Evolutionary conservation across 257 asterid genomes (phyloP), one percentile per base, ranked within the genome.

Genomic region (Fraxinus pennsylvanica): DNA sequence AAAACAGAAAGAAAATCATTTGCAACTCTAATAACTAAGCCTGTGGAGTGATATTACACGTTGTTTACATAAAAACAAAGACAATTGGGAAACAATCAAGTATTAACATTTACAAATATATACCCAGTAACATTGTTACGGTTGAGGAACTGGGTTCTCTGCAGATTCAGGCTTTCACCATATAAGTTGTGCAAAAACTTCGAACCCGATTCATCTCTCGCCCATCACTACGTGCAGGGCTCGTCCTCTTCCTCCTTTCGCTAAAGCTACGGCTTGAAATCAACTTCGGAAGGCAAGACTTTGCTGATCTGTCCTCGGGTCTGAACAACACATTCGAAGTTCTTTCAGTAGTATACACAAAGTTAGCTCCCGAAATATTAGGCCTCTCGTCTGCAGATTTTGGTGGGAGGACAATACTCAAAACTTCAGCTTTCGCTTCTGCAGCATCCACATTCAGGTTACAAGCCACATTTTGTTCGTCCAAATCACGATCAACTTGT

Each of bases 201-300:
- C 10, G 27, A 35, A 74, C 41, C 25, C 9, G 0, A 33, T 33
- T 29, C 25, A 32, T 61, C 25, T 29, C 47, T 86, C 79, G 81
- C 15, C 81, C 86, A 68, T 54, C 65, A 8, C 27, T 68, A 27
- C 5, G 59, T 9, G 76, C 77, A 6, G 89, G 90, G 87, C 83
- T 87, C 68, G 22, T 76, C 66, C 76, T 81, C 84, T 81, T 86
- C 82, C 66, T 91, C 85, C 83, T 85, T 65, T 84, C 95, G 27
- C 80, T 89, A 30, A 83, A 81, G 87, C 93, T 88, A 65, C 85
- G 82, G 68, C 79, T 86, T 3, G 88, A 91, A 59, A 81, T 84
- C 81, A 92, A 9, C 88, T 84, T 83, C 1, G 96, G 97, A 68
- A 91, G 83, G 82, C 97, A 92, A 12, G 90, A 75, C 75, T 78